Base-by-base conservation (phyloP, 768 basidiomycete species). In the Mycena kentingensis region DNA sequence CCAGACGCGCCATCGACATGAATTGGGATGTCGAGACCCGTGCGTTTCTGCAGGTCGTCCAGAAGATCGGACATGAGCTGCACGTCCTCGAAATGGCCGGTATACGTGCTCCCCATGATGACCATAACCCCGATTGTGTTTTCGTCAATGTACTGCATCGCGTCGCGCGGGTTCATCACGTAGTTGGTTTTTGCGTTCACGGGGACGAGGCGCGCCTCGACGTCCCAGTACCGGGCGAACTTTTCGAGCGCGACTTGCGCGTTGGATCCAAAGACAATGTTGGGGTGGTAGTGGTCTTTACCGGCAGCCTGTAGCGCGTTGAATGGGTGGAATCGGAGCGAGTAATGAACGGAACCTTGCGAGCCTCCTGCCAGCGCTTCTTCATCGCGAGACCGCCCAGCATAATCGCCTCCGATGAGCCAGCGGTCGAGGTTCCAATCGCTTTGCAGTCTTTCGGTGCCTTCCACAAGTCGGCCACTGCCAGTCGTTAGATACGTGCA, bases 331-430 rank as follows among this genome's bases (percentile, higher is more conserved):
- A 11, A n/a, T n/a, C n/a, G 31, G 13, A 1, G 2, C 5, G 27
- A 7, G 11, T 11, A 22, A 2, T 29, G 27, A 18, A 10, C 10
- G n/a, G 12, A 35, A 39, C 48, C 63, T 85, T 86, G 16, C 85
- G 79, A 0, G 71, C 71, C 19, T 79, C 78, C 76, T 80, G 84
- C 85, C 85, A 87, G 24, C 77, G 70, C 64, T 81, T 79, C 69
- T 88, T 88, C 71, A 85, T 72, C 1, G 86, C 84, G 1, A 87
- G 67, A 13, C 84, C 84, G n/a, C 82, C 84, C 8, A 87, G 80
- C 78, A 83, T 82, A 67, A 86, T 85, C 1, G 84, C 85, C 65
- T 87, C 84, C 13, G 77, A 82, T 3, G 79, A 81, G 3, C 84
- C 84, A 4, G 83, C 83, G 10, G 84, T 85, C 11, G 83, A 80